Base-by-base conservation (phyloP, 352 stramenopile species). In the Phytophthora nicotianae region DNA sequence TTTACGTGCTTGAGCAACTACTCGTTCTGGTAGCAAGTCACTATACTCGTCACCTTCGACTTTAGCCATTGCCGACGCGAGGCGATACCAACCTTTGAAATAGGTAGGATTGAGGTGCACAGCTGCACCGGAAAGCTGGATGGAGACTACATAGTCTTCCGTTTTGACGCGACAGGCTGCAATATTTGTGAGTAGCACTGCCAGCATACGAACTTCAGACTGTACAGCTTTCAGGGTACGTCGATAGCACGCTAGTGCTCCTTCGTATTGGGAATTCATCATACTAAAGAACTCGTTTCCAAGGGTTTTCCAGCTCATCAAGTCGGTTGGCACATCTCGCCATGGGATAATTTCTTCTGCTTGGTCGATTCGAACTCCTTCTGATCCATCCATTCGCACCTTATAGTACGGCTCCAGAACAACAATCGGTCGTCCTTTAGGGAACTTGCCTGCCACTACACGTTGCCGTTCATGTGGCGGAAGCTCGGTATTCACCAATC, bases 401-500 rank as follows among this genome's bases (percentile, higher is more conserved):
- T 77, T 77, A 32, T 77, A 75, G 58, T 70, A 72, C 3, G 70
- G 70, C n/a, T 75, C 56, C 17, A 69, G n/a, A 7, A 75, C 50
- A 21, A 60, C 23, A 21, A 77, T 45, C 4, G 61, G 56, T 42
- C 62, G 48, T 24, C 61, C 65, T 17, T 67, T 72, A 0, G 65
- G 57, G 24, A 77, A 75, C 20, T 21, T 37, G 10, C 43, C 27
- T 0, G 50, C 53, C 16, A 75, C 23, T 5, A 40, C 13, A 17
- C 13, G 17, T 24, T 75, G 65, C 6, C 40, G 37, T 21, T 75
- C 48, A 10, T 38, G 10, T 8, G 43, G 16, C 11, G 54, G 60
- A 10, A 73, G n/a, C 2, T 67, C 19, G 0, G 33, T 5, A 21
- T 65, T 26, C 13, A 66, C 55, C 19, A 77, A 41, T 23, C 56